Base-by-base conservation (phyloP, 257 asterid species). In the Ocimum tenuiflorum region DNA sequence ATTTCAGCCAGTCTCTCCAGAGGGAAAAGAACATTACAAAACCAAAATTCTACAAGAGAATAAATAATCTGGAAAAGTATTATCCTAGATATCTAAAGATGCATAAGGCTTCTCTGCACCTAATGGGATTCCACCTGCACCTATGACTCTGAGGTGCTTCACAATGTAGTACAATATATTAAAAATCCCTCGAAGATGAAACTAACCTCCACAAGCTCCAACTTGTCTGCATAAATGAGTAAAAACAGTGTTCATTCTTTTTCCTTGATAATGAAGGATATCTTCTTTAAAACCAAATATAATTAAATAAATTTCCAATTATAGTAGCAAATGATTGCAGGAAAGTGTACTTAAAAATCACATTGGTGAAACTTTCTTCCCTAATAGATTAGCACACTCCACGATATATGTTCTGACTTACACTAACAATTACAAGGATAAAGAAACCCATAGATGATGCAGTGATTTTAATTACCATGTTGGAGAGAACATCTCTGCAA, bases 401-500 rank as follows among this genome's bases (percentile, higher is more conserved):
- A 46, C 3, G 2, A 46, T 46, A 46, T 6, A 19, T 8, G 7
- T 49, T 49, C 31, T 20, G 10, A 2, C 55, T 48, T 38, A 36
- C 31, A 41, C 17, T 8, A 3, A 18, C 27, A 29, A 52, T 12
- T 20, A 31, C 61, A n/a, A 33, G 18, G 36, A 50, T 11, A 63
- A 48, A 22, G 11, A 27, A 73, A 59, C 1, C 54, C n/a, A 46
- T 53, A 53, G 8, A 11, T 42, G 60, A 43, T n/a, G 33, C 23
- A 3, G 67, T 33, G 27, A 39, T 0, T 7, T 9, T 31, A 33
- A 24, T 50, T 76, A 80, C 85, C 85, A 17, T 70, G 68, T 63
- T 9, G 42, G 72, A 73, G 78, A 70, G 85, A 77, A 56, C 85
- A 76, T 70, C 85, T 67, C 52, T 80, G 85, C 65, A 80, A 62